Evolutionary conservation across 1,284 basidiomycete species (phyloP), one percentile per base, ranked within the genome.

Genomic region (Phlebopus sp.): DNA sequence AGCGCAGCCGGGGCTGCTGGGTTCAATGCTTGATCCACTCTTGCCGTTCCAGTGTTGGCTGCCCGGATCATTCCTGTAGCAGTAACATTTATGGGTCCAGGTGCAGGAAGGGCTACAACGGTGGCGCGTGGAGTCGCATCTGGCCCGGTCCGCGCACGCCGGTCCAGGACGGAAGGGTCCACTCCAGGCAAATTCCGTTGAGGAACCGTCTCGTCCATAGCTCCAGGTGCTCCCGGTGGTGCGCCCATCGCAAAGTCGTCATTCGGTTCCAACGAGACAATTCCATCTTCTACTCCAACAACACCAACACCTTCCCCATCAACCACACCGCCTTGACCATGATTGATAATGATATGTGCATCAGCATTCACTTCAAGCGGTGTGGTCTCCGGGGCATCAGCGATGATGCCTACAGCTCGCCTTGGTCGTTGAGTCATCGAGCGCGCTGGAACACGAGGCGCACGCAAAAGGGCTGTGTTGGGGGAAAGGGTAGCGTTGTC

Each of bases 241-340:
- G 88, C 88, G 45, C 88, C 88, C 86, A 90, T 90, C 9, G 87
- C 87, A 54, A 90, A 84, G 63, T 90, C 88, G 52, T 90, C 87
- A 57, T 90, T 81, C 37, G 76, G 75, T 43, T 84, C 84, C 31
- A 87, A 67, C 7, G 77, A 79, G 9, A 85, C 85, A 38, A 90
- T 81, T 0, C 82, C 86, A 51, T 86, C 84, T 47, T 83, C 82
- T 8, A 86, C 82, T 1, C 76, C 75, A n/a, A 77, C 76, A 3
- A 74, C 72, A 18, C 64, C 62, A 14, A 69, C 71, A n/a, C 63
- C 63, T 11, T 66, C 69, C 1, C 60, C 59, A 11, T 60, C 73
- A 3, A 73, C 78, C 3, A 69, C 71, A 5, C 64, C 71, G 19
- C 73, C 77, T 41, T 71, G 70, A 21, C 70, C 76, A 40, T 77